A percentile compares a stretch with the other conserved stretches of the same genome.
Conservation (phyloP, 495 filamentous ascomycete species). For the Beverwykella pulmonaria region DNA sequence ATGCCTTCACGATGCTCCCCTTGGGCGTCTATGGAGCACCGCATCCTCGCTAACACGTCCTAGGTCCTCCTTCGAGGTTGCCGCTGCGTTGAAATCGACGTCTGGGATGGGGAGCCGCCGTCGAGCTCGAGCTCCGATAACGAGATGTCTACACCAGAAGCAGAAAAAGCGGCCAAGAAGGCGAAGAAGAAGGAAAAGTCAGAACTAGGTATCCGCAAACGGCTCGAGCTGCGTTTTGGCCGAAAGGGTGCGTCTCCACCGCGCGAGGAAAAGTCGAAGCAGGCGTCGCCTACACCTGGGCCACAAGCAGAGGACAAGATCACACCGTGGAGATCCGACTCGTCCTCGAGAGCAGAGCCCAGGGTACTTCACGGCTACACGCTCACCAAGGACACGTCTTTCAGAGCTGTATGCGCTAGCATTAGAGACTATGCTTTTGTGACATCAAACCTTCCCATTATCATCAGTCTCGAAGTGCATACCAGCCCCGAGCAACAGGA, state of each 20-base stretch:
- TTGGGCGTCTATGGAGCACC: too few species aligned
- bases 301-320: slow-evolving; percentile 33
- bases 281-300: slow-evolving; percentile 3
- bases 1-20: not conserved
- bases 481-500: slow-evolving; percentile 76
- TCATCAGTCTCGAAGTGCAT: slow-evolving; percentile 90
- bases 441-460: slow-evolving; percentile 71
- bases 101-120: slow-evolving; percentile 78
- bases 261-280: slow-evolving; percentile 20
- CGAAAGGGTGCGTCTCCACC: slow-evolving; percentile 15
- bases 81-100: slow-evolving; percentile 92
- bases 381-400: slow-evolving; percentile 80
- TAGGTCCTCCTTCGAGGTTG: slow-evolving; percentile 78
- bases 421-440: slow-evolving; percentile 80
- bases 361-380: slow-evolving; percentile 88
- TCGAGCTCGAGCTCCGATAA: slow-evolving; percentile 47
- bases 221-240: slow-evolving; percentile 37
- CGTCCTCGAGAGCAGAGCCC: slow-evolving; percentile 61
- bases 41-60: slow-evolving; percentile 11
- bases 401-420: slow-evolving; percentile 78
- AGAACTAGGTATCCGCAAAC: slow-evolving; percentile 28
- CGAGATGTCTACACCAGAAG: slow-evolving; percentile 15
- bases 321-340: slow-evolving; percentile 44
- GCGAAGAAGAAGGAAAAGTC: slow-evolving; percentile 33
- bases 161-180: slow-evolving; percentile 19